Percentiles rank a stretch among this genome's conserved stretches.
These are phyloP conservation scores for Fusarium circinatum DNA, from an alignment of 2,329 filamentous ascomycete genomes.

Conservation along the genomic window DNA sequence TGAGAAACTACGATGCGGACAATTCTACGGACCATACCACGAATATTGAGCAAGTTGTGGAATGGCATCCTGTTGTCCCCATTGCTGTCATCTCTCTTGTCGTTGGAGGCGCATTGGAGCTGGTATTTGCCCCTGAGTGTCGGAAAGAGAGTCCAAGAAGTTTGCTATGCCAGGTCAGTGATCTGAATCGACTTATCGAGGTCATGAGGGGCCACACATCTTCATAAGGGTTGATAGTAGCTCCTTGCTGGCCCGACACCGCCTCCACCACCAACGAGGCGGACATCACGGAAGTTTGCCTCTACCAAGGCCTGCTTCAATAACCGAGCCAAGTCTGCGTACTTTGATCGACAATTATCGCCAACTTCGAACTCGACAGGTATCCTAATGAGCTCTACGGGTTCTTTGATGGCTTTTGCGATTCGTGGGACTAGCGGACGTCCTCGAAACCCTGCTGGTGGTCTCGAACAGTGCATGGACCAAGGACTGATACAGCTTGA, in stretches of 20 bases:
- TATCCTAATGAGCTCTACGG: background rate
- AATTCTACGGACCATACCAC: too few species aligned
- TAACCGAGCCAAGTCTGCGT: background rate
- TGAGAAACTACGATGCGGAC: too few species aligned
- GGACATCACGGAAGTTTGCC: background rate
- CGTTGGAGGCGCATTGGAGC: too few species aligned
- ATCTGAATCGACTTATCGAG: background rate
- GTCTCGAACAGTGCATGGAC: background rate
- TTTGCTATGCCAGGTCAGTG: background rate
- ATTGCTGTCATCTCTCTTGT: too few species aligned
- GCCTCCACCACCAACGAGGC: background rate
- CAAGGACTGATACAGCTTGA: background rate
- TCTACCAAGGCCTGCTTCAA: background rate
- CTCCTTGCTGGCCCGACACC: background rate
- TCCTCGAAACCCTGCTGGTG: background rate
- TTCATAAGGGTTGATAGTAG: background rate
- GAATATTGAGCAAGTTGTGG: too few species aligned
- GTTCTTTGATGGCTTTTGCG: background rate
- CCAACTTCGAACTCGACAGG: background rate
- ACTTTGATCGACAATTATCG: too few species aligned
- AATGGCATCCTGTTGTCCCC: too few species aligned
- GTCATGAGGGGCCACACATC: accelerated
- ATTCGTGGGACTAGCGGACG: background rate
- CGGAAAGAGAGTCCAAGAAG: too few species aligned
- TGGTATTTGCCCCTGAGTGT: background rate